Base-by-base conservation (phyloP, 2,329 filamentous ascomycete species). In the Decorospora gaudefroyi region DNA sequence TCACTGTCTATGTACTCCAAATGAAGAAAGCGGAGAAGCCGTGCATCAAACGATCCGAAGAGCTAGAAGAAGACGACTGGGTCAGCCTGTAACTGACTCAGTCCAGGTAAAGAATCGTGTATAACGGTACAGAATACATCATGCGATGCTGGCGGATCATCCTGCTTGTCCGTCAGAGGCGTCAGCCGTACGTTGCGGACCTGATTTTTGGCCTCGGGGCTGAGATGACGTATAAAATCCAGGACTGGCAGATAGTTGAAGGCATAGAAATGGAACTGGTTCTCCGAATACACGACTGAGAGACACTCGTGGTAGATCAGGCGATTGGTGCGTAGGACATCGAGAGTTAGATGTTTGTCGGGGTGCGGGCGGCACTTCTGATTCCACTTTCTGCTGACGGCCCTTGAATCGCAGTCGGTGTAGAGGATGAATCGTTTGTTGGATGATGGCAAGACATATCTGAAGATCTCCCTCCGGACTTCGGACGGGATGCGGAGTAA, bases 401-500 rank as follows among this genome's bases (percentile, higher is more conserved):
- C 60, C 12, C 56, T 65, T 6, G 69, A 54, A 16, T 72, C 69
- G 49, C 72, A 72, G 53, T 74, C 68, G 21, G 73, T 76, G 55
- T 73, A 72, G 46, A 78, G 65, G 9, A 74, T 67, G 46, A 77
- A 74, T 13, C 74, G 70, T 26, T 70, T 73, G 45, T 67, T 66
- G 10, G 65, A 66, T 17, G 63, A 66, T 4, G 69, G 69, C 10
- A 72, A 52, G 23, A 72, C 54, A 52, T 69, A 68, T 58, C 64
- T 57, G 42, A 70, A 61, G 34, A 72, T 72, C 36, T 70, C 66
- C 36, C 66, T 61, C 15, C 69, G 61, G 28, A 72, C 66, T 35
- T 72, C 69, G 13, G 64, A 64, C 6, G 69, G 69, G n/a, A 72
- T 67, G 28, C 67, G 62, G 10, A 72, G 57, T 22, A 72, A 56